A percentile compares a stretch with the other conserved stretches of the same genome.
phyloP scores from a whole-genome alignment of 768 basidiomycete species.

The Russula brevipes region DNA sequence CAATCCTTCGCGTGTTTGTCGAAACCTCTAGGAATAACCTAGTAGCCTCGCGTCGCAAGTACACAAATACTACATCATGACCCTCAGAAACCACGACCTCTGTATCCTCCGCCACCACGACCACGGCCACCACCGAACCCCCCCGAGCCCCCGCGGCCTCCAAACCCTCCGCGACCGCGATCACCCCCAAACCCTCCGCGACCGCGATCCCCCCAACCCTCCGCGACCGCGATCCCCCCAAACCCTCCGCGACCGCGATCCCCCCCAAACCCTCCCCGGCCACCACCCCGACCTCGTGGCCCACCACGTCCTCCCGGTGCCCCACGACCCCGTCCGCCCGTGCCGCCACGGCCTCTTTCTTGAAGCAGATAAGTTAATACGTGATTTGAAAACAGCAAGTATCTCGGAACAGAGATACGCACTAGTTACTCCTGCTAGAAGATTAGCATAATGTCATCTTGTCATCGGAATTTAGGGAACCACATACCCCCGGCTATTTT shows the following conservation, averaged over 20 bases:
- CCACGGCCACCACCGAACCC: conserved; percentile 36
- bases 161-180: conserved; percentile 41
- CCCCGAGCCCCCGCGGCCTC: conserved; percentile 37
- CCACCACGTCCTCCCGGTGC: conserved; percentile 31
- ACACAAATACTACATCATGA: conserved; percentile 32
- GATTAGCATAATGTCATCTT: conserved; percentile 8
- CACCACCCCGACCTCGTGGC: conserved; percentile 28
- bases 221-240: conserved; percentile 38
- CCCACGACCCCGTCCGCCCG: conserved; percentile 27
- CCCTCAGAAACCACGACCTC: conserved; percentile 42
- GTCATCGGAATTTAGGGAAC: conserved; percentile 9
- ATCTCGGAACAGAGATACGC: conserved; percentile 17
- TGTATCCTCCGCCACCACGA: conserved; percentile 36
- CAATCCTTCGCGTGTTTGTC: not conserved
- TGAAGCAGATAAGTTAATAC: conserved; percentile 36
- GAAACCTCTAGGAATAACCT: not conserved
- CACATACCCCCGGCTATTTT: conserved; percentile 65
- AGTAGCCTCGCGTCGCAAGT: not conserved
- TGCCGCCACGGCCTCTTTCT: conserved; percentile 33
- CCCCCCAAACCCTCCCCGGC: conserved; percentile 46
- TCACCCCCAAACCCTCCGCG: conserved; percentile 38
- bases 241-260: conserved; percentile 42
- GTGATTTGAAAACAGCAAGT: conserved; percentile 19
- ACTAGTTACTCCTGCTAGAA: conserved; percentile 35
- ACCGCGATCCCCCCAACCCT: conserved; percentile 37